phyloP scores from a whole-genome alignment of 805 yeast genomes.

The Middelhovenomyces tepae region DNA sequence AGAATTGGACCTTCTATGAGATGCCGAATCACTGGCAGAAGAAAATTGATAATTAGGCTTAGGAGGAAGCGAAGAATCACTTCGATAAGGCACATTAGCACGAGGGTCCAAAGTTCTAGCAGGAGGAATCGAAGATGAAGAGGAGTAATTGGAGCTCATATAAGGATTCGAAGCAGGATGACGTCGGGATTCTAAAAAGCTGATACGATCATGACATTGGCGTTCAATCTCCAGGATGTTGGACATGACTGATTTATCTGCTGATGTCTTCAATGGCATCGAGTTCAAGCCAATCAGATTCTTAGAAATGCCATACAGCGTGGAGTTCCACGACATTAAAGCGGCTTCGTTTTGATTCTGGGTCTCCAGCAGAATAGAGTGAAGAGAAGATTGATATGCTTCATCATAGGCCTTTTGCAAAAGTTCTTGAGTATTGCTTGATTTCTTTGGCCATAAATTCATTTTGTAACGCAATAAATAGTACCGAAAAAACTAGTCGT shows the following conservation, averaged over 20 bases:
- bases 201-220: conserved; percentile 31
- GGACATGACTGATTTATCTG: conserved; percentile 27
- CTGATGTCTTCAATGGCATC: conserved; percentile 24
- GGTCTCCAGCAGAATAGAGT: conserved; percentile 31
- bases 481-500: too few species aligned
- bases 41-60: too few species aligned
- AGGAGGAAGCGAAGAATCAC: too few species aligned
- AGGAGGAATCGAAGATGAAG: background rate
- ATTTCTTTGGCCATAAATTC: too few species aligned
- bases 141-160: background rate
- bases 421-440: too few species aligned
- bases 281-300: conserved; percentile 26
- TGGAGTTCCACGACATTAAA: conserved; percentile 29
- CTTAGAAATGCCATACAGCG: conserved; percentile 25
- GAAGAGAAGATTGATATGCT: conserved; percentile 33
- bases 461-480: too few species aligned
- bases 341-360: conserved; percentile 28
- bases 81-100: too few species aligned
- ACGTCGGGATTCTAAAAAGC: conserved; percentile 16
- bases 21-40: too few species aligned
- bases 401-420: conserved; percentile 33
- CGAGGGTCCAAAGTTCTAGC: too few species aligned
- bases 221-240: conserved; percentile 32
- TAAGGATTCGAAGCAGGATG: conserved; percentile 2
- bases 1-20: too few species aligned